These are phyloP conservation scores for Xylaria longipes DNA, from an alignment of 495 filamentous ascomycete genomes.

Conservation along the genomic window DNA sequence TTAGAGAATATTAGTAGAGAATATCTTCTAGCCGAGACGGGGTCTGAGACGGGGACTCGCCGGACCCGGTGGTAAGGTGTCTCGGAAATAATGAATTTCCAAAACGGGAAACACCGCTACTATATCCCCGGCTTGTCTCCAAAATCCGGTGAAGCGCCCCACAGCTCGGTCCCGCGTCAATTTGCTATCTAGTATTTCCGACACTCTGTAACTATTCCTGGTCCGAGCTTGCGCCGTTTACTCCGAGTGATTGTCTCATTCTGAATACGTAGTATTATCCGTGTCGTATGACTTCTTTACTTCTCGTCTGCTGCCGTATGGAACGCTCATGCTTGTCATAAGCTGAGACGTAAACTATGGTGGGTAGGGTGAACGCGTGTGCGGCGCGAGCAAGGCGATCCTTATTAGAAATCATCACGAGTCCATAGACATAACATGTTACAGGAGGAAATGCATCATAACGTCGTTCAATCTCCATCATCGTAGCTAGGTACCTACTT, in stretches of 20 bases:
- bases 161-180: background rate
- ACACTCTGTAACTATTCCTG: background rate
- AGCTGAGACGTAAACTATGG: background rate
- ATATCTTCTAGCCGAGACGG: too few species aligned
- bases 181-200: background rate
- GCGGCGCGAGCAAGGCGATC: background rate
- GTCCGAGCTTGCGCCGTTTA: background rate
- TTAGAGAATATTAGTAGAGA: too few species aligned
- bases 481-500: background rate
- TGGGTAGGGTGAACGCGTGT: background rate
- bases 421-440: background rate
- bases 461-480: background rate
- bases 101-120: background rate
- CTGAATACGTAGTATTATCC: background rate
- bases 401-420: background rate
- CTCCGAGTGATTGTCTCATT: background rate
- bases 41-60: background rate
- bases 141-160: background rate
- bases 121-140: background rate
- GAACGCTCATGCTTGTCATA: background rate
- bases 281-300: background rate
- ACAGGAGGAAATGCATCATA: background rate
- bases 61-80: conserved; percentile 5
- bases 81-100: conserved; percentile 10
- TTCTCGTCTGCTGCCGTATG: background rate